Conservation (phyloP, 345 rosid species). For the Trapa incisa region DNA sequence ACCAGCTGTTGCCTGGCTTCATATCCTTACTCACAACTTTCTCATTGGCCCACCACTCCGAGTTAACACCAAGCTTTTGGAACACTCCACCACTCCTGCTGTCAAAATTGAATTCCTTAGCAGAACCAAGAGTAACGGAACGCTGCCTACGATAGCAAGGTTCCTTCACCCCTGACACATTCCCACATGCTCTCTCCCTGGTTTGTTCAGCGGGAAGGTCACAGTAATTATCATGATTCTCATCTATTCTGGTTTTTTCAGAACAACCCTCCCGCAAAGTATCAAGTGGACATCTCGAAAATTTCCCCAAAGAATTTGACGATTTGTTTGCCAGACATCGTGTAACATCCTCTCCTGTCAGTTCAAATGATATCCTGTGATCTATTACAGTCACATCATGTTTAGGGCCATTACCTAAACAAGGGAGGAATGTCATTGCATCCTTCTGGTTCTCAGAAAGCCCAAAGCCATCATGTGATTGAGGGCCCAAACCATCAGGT, state of each 20-base stretch:
- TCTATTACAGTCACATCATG: constrained; percentile 26
- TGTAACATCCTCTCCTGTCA: constrained; percentile 93
- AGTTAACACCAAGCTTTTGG: constrained; percentile 35
- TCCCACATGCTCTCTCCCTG: constrained; percentile 18
- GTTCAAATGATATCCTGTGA: constrained; percentile 86
- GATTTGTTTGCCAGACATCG: constrained; percentile 67
- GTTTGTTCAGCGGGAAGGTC: constrained; percentile 17
- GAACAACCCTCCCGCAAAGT: background rate
- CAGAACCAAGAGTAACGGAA: constrained; percentile 70
- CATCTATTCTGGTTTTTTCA: constrained; percentile 11
- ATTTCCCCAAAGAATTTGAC: constrained; percentile 21
- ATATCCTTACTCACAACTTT: constrained; percentile 53
- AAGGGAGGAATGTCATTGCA: constrained; percentile 36
- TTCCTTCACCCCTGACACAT: constrained; percentile 32
- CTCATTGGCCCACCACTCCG: constrained; percentile 87
- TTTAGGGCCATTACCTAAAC: constrained; percentile 33
- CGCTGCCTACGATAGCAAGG: constrained; percentile 41
- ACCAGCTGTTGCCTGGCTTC: constrained; percentile 54
- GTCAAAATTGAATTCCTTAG: constrained; percentile 86
- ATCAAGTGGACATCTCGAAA: constrained; percentile 23
- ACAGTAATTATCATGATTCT: constrained; percentile 10
- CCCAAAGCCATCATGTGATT: constrained; percentile 21
- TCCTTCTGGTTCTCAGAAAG: constrained; percentile 28
- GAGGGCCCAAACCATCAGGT: constrained; percentile 46
- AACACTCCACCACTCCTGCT: constrained; percentile 48